Percentiles rank a stretch among this genome's conserved stretches.
These are phyloP conservation scores for Aciculosporium take DNA, from an alignment of 2,329 filamentous ascomycete genomes.

Conservation along the genomic window DNA sequence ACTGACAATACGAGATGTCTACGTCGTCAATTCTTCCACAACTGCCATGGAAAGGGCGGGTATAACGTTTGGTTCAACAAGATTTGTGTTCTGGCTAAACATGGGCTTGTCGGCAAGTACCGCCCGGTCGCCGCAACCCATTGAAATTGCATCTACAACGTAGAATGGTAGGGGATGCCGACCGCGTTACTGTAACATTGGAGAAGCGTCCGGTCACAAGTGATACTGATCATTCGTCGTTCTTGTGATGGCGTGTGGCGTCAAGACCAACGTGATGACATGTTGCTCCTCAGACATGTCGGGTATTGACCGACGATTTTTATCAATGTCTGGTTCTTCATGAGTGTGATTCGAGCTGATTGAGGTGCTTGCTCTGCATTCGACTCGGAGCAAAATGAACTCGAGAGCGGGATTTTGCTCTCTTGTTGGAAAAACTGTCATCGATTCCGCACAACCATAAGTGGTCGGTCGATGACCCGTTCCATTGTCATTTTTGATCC, in stretches of 20 bases:
- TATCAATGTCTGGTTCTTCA: too few relatives aligned
- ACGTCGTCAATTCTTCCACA: too few relatives aligned
- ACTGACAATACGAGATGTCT: too few relatives aligned
- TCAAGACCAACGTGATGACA: not conserved
- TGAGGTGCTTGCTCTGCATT: not conserved
- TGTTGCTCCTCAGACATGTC: not conserved
- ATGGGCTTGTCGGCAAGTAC: not conserved
- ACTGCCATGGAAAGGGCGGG: too few relatives aligned
- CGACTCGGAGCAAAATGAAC: not conserved
- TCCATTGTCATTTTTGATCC: too few relatives aligned
- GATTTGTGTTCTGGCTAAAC: too few relatives aligned
- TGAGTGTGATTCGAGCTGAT: not conserved
- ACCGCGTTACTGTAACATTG: not conserved
- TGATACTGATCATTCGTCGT: not conserved
- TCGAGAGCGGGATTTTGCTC: not conserved
- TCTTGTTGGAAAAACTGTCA: not conserved
- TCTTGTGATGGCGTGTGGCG: not conserved
- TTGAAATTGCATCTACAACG: not conserved
- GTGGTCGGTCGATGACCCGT: too few relatives aligned
- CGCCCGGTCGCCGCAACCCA: not conserved
- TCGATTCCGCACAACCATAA: not conserved
- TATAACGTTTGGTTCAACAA: too few relatives aligned
- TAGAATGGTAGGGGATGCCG: not conserved
- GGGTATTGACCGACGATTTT: too few relatives aligned
- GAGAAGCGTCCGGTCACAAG: not conserved